Base-by-base conservation (phyloP, 2,329 filamentous ascomycete species). In the Pseudogymnoascus sp. region DNA sequence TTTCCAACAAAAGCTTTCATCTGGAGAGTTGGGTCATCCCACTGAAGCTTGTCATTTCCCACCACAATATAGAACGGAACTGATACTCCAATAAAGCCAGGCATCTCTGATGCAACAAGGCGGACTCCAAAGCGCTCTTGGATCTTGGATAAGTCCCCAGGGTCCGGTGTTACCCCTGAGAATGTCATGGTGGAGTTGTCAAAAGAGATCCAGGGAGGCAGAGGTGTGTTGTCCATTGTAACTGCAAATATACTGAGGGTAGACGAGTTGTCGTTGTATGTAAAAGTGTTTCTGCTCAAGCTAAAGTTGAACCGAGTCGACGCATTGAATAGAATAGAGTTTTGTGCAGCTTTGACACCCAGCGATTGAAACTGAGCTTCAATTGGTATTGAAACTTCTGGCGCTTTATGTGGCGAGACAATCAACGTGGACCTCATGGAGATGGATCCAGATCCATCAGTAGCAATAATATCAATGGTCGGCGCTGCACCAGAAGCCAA, bases 121-220 rank as follows among this genome's bases (percentile, higher is more conserved):
- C 84, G 80, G 63, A 96, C 81, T 17, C 81, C 81, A 69, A 92
- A 94, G 0, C 78, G 81, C 70, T 95, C 88, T 3, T 91, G 87
- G 6, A 85, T 85, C 33, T 87, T 82, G 36, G 85, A 75, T 8
- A 88, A 77, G 29, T 84, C 84, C 63, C 83, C 81, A 55, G 85
- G 78, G 0, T 85, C 76, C 0, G 91, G 91, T 1, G 88, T 88
- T 35, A 76, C 83, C 25, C 92, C 92, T 0, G 82, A 83, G 68
- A 96, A 95, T 0, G 80, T 80, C 39, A 96, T 76, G 0, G 74
- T 79, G 1, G 71, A 71, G 0, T 81, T 71, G 67, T 94, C 83
- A 69, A 96, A 96, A n/a, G 77, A 77, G 48, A 96, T 78, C 92
- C 92, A 96, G 0, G 91, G 87, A 17, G 92, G 92, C 36, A 96